Base-by-base conservation (phyloP, 768 basidiomycete species). In the Lactarius akahatsu region DNA sequence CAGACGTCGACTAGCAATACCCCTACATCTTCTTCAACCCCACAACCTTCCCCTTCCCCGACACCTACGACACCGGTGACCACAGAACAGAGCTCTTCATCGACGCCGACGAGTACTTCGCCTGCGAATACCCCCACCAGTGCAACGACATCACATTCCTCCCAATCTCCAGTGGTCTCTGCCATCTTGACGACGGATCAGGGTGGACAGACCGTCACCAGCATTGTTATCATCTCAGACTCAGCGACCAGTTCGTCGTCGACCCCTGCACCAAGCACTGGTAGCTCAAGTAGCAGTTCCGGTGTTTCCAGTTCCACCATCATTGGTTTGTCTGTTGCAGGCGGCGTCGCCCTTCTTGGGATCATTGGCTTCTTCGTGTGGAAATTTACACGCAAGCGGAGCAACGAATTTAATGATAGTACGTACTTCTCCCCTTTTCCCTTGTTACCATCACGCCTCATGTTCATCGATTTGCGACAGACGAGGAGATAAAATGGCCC, bases 401-500 rank as follows among this genome's bases (percentile, higher is more conserved):
- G 87, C 73, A 68, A 80, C 30, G 75, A 74, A 61, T 91, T 90
- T 72, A 90, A 93, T 72, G 89, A 91, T 78, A 86, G 92, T 92
- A 76, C 72, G 90, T 84, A 45, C 54, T 50, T 65, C 38, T 13
- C 41, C 5, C 9, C 64, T 40, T 34, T 54, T 43, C 65, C 60
- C 20, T 57, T 55, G 57, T 40, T 59, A 66, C 56, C 9, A 32
- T 57, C 63, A 63, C 57, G 50, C 18, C 64, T 59, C 56, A 8
- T 59, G 65, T 26, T 65, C n/a, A 63, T 61, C 20, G 23, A 64
- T 70, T 45, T 52, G 18, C 13, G 8, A 36, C 73, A 92, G 90
- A 82, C 71, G 90, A 92, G 77, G 90, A 90, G 23, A 94, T 94
- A 77, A 93, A 93, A 77, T 94, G 92, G 92, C 92, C 92, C 3